Evolutionary conservation across 208 protist genomes (phyloP).

Genomic region (Crithidia acanthocephali): DNA sequence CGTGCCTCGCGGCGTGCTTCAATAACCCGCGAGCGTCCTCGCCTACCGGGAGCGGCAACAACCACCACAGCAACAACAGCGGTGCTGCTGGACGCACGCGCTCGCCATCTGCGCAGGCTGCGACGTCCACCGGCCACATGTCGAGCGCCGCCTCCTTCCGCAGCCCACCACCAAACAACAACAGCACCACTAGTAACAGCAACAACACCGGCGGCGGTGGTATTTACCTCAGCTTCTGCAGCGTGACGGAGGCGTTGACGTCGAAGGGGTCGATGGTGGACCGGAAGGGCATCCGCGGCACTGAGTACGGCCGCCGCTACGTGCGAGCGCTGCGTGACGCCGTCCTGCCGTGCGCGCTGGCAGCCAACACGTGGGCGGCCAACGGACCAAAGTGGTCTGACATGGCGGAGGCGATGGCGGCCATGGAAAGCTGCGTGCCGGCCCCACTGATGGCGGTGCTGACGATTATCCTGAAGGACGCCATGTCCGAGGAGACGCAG

Average conservation of each 20-base stretch:
- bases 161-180: background rate
- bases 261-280: slow-evolving; percentile 30
- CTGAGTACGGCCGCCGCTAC: slow-evolving; percentile 35
- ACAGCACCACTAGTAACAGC: background rate
- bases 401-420: slow-evolving; percentile 18
- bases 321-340: slow-evolving; percentile 23
- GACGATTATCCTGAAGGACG: slow-evolving; percentile 50
- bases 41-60: background rate
- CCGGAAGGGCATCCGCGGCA: slow-evolving; percentile 37
- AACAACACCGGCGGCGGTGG: background rate
- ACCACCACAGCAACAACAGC: slow-evolving; percentile 5
- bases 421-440: slow-evolving; percentile 23
- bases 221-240: slow-evolving; percentile 32
- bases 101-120: slow-evolving; percentile 3
- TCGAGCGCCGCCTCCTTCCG: background rate
- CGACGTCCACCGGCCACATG: background rate
- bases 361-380: slow-evolving; percentile 12
- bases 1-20: slow-evolving; percentile 39
- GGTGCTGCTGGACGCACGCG: slow-evolving; percentile 2
- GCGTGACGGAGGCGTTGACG: slow-evolving; percentile 32
- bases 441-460: slow-evolving; percentile 42
- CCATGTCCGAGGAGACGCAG: slow-evolving; percentile 28
- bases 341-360: slow-evolving; percentile 35
- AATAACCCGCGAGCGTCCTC: slow-evolving; percentile 26
- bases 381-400: slow-evolving; percentile 13